These are phyloP conservation scores for Lodderomyces orthopsilosis DNA, from an alignment of 1,139 yeast species.

Conservation along the genomic window DNA sequence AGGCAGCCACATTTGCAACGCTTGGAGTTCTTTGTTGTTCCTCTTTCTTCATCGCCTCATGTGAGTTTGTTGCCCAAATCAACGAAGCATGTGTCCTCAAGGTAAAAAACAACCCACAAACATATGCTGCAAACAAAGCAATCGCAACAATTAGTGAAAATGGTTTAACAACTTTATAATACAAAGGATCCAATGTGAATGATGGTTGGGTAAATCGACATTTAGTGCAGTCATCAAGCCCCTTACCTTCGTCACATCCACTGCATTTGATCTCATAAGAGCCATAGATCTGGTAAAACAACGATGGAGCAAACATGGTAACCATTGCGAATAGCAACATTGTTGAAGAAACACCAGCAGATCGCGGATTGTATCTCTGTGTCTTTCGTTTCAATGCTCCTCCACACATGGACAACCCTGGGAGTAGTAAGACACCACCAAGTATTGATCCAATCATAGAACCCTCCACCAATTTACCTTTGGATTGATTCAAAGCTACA, in stretches of 20 bases:
- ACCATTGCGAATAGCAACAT: slow-evolving; percentile 89
- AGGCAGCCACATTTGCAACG: slow-evolving; percentile 23
- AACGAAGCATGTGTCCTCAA: slow-evolving; percentile 93
- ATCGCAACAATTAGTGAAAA: slow-evolving; percentile 79
- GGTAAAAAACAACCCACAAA: slow-evolving; percentile 91
- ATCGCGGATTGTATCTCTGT: slow-evolving; percentile 90
- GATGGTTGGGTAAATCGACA: slow-evolving; percentile 84
- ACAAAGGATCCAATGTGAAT: slow-evolving; percentile 62
- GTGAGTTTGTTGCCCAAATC: slow-evolving; percentile 75
- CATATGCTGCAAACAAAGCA: slow-evolving; percentile 77
- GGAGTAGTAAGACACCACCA: slow-evolving; percentile 87
- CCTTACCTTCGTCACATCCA: slow-evolving; percentile 30
- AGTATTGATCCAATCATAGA: slow-evolving; percentile 93
- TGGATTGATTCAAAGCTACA: slow-evolving; percentile 82
- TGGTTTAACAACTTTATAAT: slow-evolving; percentile 68
- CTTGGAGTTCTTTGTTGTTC: slow-evolving; percentile 33
- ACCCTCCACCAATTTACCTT: slow-evolving; percentile 92
- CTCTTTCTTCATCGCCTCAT: slow-evolving; percentile 26
- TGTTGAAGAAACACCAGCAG: slow-evolving; percentile 96
- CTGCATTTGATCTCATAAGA: slow-evolving; percentile 76
- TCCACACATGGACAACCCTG: slow-evolving; percentile 96
- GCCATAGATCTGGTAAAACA: slow-evolving; percentile 88
- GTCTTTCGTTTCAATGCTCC: slow-evolving; percentile 92
- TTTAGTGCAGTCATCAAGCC: slow-evolving; percentile 50
- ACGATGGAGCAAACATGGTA: slow-evolving; percentile 91